Conservation (phyloP, 108 stramenopile species). For the Cyclostephanos tholiformis region DNA sequence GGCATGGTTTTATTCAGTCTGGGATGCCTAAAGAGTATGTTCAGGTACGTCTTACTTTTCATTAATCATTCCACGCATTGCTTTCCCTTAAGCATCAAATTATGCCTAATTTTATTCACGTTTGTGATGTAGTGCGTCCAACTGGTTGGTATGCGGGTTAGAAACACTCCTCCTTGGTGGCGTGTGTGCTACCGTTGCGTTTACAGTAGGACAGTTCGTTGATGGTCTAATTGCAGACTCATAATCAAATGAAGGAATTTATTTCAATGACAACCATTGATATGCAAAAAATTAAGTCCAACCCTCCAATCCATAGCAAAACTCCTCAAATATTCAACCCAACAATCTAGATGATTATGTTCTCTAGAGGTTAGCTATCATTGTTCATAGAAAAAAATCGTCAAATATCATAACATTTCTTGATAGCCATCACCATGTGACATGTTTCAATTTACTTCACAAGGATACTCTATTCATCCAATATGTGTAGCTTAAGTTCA, state of each 20-base stretch:
- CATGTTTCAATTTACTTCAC: too few relatives aligned
- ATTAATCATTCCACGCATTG: background rate
- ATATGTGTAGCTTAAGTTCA: too few relatives aligned
- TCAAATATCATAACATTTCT: too few relatives aligned
- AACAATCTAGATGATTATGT: too few relatives aligned
- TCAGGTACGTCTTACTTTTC: slow-evolving; percentile 59
- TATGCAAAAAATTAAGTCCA: background rate
- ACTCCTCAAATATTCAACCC: background rate
- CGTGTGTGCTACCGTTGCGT: slow-evolving; percentile 92
- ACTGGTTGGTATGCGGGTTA: slow-evolving; percentile 81
- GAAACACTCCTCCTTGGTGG: slow-evolving; percentile 94
- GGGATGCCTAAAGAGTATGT: slow-evolving; percentile 92
- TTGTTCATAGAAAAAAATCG: too few relatives aligned
- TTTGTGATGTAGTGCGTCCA: slow-evolving; percentile 45
- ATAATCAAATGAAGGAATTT: background rate
- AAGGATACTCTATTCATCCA: too few relatives aligned
- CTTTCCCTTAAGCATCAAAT: background rate
- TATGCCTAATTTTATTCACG: background rate
- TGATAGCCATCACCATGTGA: too few relatives aligned
- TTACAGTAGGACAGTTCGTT: slow-evolving; percentile 90
- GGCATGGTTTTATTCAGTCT: slow-evolving; percentile 82
- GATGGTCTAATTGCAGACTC: slow-evolving; percentile 35
- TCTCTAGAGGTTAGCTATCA: too few relatives aligned
- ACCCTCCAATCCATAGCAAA: background rate
- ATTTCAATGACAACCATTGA: background rate